These are phyloP conservation scores for Pseudoscleropodium purum DNA, from an alignment of 225 moss, liverwort and hornwort species.

Conservation along the genomic window DNA sequence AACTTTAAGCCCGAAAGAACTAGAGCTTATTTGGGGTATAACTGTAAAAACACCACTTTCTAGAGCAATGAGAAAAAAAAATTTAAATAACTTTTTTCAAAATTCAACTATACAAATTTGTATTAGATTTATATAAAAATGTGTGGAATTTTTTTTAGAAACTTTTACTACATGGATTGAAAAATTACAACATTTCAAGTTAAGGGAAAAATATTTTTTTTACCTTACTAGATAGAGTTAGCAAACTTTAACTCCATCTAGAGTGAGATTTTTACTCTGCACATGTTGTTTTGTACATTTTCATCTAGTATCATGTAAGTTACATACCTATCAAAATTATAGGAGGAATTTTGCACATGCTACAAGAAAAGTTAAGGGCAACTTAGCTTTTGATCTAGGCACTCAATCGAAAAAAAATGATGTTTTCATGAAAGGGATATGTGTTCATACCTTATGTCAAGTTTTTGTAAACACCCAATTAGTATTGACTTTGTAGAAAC, in stretches of 20 bases:
- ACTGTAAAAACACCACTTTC: too few species aligned
- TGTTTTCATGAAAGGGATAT: rapidly evolving
- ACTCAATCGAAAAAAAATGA: neutral
- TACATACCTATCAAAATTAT: neutral
- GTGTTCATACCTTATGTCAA: neutral
- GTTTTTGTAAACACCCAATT: rapidly evolving
- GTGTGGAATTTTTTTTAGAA: too few species aligned
- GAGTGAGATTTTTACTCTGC: too few species aligned
- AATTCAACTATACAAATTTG: too few species aligned
- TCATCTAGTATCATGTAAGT: neutral
- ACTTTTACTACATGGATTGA: rapidly evolving
- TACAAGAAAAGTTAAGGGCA: rapidly evolving
- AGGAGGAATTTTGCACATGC: rapidly evolving
- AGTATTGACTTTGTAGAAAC: neutral
- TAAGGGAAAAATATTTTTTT: too few species aligned
- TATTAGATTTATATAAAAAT: too few species aligned
- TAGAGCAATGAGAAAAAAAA: too few species aligned
- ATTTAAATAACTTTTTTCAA: too few species aligned
- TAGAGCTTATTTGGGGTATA: too few species aligned
- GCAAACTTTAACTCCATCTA: neutral
- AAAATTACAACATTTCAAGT: too few species aligned
- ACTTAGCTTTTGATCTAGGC: rapidly evolving
- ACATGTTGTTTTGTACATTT: rapidly evolving
- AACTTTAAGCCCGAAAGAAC: neutral
- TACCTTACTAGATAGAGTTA: too few species aligned